Conservation (phyloP, 2,329 filamentous ascomycete species). For the Cladorrhinum sp. region DNA sequence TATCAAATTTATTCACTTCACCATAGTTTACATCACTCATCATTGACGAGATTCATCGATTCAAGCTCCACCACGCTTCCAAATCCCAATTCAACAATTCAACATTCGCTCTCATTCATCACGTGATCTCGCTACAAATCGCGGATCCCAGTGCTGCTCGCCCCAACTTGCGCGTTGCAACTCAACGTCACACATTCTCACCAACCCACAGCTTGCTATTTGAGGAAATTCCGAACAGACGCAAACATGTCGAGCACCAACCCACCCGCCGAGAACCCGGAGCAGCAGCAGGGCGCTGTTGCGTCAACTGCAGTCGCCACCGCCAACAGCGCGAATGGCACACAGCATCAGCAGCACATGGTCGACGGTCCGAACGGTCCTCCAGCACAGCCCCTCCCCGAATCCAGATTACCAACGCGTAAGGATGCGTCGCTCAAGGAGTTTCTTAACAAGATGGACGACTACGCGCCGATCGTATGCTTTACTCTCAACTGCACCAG, state of each 20-base stretch:
- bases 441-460: constrained; percentile 94
- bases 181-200: neutral
- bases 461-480: constrained; percentile 92
- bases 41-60: too few species aligned
- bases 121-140: neutral
- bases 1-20: too few species aligned
- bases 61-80: neutral
- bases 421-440: constrained; percentile 93
- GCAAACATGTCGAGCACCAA: neutral
- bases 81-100: neutral
- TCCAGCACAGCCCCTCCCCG: constrained; percentile 34
- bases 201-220: neutral
- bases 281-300: neutral
- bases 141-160: neutral
- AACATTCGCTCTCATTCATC: neutral
- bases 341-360: neutral
- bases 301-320: too few species aligned
- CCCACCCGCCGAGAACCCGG: neutral
- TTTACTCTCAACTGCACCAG: constrained; percentile 6
- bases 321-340: neutral
- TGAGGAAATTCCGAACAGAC: neutral
- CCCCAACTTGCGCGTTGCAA: neutral
- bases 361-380: constrained; percentile 17
- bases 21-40: too few species aligned
- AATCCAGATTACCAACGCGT: constrained; percentile 62